A percentile compares a stretch with the other conserved stretches of the same genome.
These are phyloP conservation scores for Picea glauca DNA, from an alignment of 75 land plant genomes.

Conservation along the genomic window DNA sequence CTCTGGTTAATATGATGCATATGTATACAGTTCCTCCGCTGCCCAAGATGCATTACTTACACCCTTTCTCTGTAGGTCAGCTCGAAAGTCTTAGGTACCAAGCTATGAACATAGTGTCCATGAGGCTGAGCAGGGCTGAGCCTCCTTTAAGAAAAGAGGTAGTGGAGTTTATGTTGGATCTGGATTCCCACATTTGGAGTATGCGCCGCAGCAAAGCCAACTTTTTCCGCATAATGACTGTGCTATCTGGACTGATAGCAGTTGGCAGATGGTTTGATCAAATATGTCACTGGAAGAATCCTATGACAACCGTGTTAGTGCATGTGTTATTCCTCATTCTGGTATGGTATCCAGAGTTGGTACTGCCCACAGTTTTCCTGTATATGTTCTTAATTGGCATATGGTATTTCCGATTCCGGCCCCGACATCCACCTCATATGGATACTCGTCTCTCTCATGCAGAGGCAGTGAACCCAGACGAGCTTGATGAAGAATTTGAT, in stretches of 20 bases:
- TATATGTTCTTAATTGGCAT: conserved; percentile 73
- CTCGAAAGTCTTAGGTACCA: conserved; percentile 44
- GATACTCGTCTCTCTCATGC: conserved; percentile 61
- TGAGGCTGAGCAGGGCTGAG: conserved; percentile 53
- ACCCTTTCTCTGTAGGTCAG: conserved; percentile 52
- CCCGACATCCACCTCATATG: conserved; percentile 66
- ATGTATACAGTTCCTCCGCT: conserved; percentile 50
- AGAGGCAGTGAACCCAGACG: conserved; percentile 42
- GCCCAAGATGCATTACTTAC: conserved; percentile 76
- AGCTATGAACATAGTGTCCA: conserved; percentile 58
- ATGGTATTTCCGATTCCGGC: conserved; percentile 67
- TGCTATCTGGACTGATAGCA: conserved; percentile 42
- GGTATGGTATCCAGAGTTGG: conserved; percentile 68
- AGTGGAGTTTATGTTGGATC: conserved; percentile 73
- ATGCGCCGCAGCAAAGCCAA: conserved; percentile 65
- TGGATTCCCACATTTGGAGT: conserved; percentile 65
- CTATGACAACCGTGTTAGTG: conserved; percentile 55
- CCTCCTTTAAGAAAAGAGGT: conserved; percentile 66
- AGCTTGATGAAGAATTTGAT: conserved; percentile 77
- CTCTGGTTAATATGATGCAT: conserved; percentile 57
- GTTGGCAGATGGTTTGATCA: conserved; percentile 40
- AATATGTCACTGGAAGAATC: conserved; percentile 65
- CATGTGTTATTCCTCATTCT: conserved; percentile 55
- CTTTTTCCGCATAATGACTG: conserved; percentile 43
- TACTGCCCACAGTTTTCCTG: conserved; percentile 63